phyloP scores from a whole-genome alignment of 2,329 filamentous ascomycete species.

The Pseudocercospora fuligena region DNA sequence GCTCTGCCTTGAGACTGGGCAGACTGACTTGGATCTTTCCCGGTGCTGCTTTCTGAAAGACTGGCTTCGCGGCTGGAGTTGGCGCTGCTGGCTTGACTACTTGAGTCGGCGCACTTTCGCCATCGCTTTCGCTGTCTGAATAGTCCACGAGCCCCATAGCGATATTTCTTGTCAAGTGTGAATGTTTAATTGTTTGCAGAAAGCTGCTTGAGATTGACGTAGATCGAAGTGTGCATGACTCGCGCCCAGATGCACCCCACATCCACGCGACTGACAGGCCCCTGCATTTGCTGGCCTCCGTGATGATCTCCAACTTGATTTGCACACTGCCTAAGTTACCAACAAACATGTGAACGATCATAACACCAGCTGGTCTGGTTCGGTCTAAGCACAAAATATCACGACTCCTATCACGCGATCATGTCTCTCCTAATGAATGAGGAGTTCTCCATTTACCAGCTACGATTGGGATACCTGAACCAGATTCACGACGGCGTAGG shows the following conservation, averaged over 20 bases:
- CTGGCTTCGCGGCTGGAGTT: conserved; percentile 41
- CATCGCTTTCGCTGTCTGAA: conserved; percentile 74
- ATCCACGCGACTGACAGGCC: not conserved
- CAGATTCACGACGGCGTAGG: conserved; percentile 83
- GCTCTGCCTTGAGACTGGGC: conserved; percentile 57
- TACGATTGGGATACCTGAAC: conserved; percentile 78
- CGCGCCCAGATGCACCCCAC: conserved; percentile 16
- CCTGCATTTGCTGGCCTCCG: not conserved
- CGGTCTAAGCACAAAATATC: not conserved
- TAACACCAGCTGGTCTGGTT: conserved; percentile 32
- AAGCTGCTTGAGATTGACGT: not conserved
- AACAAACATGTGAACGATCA: conserved; percentile 10
- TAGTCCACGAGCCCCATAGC: conserved; percentile 80
- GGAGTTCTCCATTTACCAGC: conserved; percentile 76
- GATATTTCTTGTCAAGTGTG: not conserved
- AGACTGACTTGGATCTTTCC: conserved; percentile 82
- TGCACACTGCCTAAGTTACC: not conserved
- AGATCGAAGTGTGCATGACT: conserved; percentile 16
- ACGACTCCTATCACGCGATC: conserved; percentile 16
- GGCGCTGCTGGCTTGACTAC: conserved; percentile 34
- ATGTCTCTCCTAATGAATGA: conserved; percentile 47
- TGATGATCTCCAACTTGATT: not conserved
- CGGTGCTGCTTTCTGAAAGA: conserved; percentile 54
- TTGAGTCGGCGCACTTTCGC: conserved; percentile 38
- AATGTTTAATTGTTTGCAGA: not conserved